A percentile compares a stretch with the other conserved stretches of the same genome.
These are phyloP conservation scores for Neurospora sp. DNA, from an alignment of 495 filamentous ascomycete genomes.

Conservation along the genomic window DNA sequence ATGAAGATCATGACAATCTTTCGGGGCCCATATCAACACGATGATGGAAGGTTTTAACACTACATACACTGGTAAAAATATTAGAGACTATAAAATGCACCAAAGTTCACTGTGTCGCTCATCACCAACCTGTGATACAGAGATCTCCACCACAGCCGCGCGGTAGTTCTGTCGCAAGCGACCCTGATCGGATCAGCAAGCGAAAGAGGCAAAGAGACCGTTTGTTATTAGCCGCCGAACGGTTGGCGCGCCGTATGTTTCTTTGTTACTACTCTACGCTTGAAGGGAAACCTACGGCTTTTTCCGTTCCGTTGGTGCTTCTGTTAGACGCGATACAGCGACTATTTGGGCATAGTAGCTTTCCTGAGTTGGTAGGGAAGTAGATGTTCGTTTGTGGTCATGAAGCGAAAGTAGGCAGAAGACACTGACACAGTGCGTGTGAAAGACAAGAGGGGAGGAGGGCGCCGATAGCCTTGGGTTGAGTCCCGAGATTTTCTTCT, in stretches of 20 bases:
- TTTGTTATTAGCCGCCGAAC: not conserved
- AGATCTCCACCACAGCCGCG: not conserved
- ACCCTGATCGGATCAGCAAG: not conserved
- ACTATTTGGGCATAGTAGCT: not conserved
- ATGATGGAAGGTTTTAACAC: too few species aligned
- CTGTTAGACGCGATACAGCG: not conserved
- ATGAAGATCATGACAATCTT: not conserved
- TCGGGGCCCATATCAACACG: too few species aligned
- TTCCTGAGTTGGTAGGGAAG: not conserved
- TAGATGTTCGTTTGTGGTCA: not conserved
- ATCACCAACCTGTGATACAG: not conserved
- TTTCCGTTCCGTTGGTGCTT: not conserved
- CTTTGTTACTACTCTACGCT: not conserved
- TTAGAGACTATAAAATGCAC: too few species aligned
- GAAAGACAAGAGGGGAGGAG: not conserved
- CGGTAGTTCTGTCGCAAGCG: not conserved
- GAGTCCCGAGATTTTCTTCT: not conserved
- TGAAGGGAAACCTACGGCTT: not conserved
- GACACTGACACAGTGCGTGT: not conserved
- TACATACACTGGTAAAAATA: too few species aligned
- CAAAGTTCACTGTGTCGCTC: not conserved
- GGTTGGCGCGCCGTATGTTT: not conserved
- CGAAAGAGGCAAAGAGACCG: not conserved
- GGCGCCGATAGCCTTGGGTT: too few species aligned
- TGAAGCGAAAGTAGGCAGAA: not conserved